Percentiles rank a stretch among this genome's conserved stretches.
Conservation (phyloP, 495 filamentous ascomycete species). For the Penicillium ucsense region DNA sequence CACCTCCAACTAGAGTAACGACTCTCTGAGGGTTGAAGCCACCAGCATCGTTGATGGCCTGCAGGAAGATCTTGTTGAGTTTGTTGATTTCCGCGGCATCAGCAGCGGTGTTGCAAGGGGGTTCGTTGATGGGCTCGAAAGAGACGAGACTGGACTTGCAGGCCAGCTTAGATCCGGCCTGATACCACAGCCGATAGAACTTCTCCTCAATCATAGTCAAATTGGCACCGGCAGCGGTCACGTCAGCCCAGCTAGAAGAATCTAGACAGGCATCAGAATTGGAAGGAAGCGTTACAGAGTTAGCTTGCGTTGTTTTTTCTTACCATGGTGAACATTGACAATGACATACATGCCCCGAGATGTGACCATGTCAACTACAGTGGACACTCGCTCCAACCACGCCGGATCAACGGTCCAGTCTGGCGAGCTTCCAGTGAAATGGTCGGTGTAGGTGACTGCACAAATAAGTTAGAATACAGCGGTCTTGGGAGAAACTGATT, state of each 20-base stretch:
- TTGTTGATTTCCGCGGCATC: conserved; percentile 44
- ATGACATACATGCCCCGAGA: conserved; percentile 42
- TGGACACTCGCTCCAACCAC: conserved; percentile 52
- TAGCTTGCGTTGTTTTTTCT: background rate
- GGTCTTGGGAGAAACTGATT: background rate
- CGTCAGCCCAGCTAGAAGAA: conserved; percentile 50
- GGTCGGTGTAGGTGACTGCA: conserved; percentile 48
- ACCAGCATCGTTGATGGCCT: conserved; percentile 44
- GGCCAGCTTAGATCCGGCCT: conserved; percentile 46
- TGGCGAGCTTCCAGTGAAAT: conserved; percentile 42
- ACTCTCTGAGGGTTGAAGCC: conserved; percentile 48
- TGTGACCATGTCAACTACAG: conserved; percentile 48
- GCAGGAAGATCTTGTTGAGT: conserved; percentile 47
- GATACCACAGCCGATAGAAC: conserved; percentile 49
- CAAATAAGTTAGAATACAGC: background rate
- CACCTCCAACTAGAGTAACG: conserved; percentile 44
- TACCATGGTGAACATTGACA: conserved; percentile 50
- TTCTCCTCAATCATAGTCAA: conserved; percentile 45
- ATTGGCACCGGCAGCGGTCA: conserved; percentile 36
- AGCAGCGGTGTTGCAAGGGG: conserved; percentile 39
- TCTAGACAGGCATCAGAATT: conserved; percentile 13
- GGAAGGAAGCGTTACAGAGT: background rate
- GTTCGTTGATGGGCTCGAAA: conserved; percentile 55
- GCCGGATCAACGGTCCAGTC: conserved; percentile 43
- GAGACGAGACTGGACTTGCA: conserved; percentile 46